A percentile compares a stretch with the other conserved stretches of the same genome.
Conservation (phyloP, 2,329 filamentous ascomycete genomes). For the Penicillium sp. region DNA sequence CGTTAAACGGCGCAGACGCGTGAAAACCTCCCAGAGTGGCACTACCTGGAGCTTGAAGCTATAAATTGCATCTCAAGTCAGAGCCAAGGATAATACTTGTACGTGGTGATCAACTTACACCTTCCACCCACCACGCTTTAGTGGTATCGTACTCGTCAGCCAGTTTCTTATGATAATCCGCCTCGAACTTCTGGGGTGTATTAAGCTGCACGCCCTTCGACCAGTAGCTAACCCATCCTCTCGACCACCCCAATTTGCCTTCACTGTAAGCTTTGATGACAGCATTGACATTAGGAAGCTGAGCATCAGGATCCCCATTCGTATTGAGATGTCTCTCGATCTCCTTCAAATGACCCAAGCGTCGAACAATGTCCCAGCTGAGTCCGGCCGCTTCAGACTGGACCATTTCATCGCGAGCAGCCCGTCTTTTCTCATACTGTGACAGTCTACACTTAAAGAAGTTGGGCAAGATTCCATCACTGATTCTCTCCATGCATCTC, state of each 20-base stretch:
- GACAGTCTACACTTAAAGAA: neutral
- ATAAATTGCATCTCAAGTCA: neutral
- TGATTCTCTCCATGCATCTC: neutral
- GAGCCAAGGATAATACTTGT: neutral
- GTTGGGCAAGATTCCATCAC: neutral
- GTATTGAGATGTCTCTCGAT: neutral
- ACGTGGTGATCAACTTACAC: neutral
- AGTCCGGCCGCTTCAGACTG: neutral
- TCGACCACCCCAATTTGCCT: neutral
- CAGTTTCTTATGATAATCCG: neutral
- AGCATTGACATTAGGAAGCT: constrained; percentile 2
- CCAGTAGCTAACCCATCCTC: constrained; percentile 11
- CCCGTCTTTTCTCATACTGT: neutral
- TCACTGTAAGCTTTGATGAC: constrained; percentile 2
- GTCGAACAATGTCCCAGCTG: neutral
- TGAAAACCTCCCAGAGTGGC: neutral
- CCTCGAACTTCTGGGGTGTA: constrained; percentile 1
- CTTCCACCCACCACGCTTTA: constrained; percentile 9
- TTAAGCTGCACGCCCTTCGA: constrained; percentile 5
- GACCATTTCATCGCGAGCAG: neutral
- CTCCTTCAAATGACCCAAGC: neutral
- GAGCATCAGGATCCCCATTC: neutral
- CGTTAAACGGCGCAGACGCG: neutral
- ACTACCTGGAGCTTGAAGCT: neutral
- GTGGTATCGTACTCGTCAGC: neutral